Evolutionary conservation across 75 land plant species (phyloP).

Genomic region (Sequoiadendron giganteum): DNA sequence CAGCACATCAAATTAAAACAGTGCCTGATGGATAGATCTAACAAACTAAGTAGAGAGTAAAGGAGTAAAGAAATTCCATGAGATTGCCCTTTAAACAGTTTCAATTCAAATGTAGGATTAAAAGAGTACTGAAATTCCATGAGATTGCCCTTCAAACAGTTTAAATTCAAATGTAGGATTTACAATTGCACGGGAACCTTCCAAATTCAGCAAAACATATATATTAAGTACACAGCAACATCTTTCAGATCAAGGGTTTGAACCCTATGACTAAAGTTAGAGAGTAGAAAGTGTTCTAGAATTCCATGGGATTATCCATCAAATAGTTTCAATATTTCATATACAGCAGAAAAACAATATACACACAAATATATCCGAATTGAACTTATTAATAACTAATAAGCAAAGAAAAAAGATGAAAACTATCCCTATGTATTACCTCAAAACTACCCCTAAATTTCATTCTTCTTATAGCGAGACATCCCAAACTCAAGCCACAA

Average conservation of each 20-base stretch:
- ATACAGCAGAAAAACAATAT: no score
- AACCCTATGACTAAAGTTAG: not conserved
- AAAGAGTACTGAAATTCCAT: not conserved
- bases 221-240: no score
- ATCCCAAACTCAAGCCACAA: not conserved
- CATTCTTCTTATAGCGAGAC: not conserved
- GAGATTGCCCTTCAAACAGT: not conserved
- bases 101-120: not conserved
- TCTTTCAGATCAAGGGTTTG: not conserved
- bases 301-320: not conserved
- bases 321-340: not conserved
- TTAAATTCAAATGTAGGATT: not conserved
- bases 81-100: not conserved
- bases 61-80: not conserved
- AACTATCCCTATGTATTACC: not conserved
- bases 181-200: not conserved
- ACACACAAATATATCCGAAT: not conserved
- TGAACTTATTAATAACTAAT: not conserved
- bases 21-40: no score
- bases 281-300: not conserved
- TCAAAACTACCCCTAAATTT: not conserved
- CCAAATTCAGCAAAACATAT: not conserved
- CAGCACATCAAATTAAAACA: not conserved
- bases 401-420: not conserved
- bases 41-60: not conserved